phyloP scores from a whole-genome alignment of 805 yeast genomes.

The Monosporozyma yasuniensis region DNA sequence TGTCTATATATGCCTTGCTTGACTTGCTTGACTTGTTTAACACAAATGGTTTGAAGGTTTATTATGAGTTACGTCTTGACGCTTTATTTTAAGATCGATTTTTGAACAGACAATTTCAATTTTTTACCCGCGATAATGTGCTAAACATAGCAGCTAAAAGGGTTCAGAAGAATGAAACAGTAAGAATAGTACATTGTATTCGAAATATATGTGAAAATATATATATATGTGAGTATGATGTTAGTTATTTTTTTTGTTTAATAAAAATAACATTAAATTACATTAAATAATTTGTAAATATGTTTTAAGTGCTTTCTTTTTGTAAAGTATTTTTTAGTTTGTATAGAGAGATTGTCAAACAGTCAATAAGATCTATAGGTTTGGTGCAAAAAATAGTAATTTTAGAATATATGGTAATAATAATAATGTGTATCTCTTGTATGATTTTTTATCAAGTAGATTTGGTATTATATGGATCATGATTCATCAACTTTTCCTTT shows the following conservation, averaged over 20 bases:
- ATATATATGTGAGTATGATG: not conserved
- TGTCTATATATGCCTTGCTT: too few species aligned
- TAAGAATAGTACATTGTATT: not conserved
- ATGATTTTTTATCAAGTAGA: not conserved
- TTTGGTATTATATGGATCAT: constrained; percentile 1
- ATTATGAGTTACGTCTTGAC: not conserved
- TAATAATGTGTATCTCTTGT: not conserved
- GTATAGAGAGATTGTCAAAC: not conserved
- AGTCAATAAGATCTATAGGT: not conserved
- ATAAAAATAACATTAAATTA: not conserved
- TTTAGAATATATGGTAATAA: not conserved
- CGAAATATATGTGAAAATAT: not conserved
- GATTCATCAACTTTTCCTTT: constrained; percentile 10
- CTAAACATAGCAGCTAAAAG: not conserved
- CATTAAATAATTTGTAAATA: not conserved
- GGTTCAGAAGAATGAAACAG: not conserved
- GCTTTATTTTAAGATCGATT: not conserved
- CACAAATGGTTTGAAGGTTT: not conserved
- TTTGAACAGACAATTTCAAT: not conserved
- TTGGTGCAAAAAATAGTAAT: not conserved
- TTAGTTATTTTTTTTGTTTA: not conserved
- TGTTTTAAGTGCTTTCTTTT: not conserved
- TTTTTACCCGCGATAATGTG: not conserved
- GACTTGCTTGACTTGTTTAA: not conserved
- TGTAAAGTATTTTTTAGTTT: not conserved